Base-by-base conservation (phyloP, 345 rosid genomes). In the Atalantia buxifolia region DNA sequence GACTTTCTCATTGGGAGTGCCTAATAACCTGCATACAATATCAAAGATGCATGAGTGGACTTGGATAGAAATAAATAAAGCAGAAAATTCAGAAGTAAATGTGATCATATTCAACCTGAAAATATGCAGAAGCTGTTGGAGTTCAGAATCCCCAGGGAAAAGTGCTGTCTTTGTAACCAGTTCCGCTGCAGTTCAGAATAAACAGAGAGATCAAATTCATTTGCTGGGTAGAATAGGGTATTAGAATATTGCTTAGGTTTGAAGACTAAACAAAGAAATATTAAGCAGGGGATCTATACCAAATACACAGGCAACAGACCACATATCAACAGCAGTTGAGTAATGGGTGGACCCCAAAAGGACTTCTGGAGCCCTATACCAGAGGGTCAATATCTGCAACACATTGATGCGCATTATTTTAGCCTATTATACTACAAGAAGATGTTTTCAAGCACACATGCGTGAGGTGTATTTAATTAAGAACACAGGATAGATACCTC, bases 311-410 rank as follows among this genome's bases (percentile, higher is more conserved):
- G 89, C 97, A 53, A 96, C 99, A 69, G 97, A 96, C 98, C 98
- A 96, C 84, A 94, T 88, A 80, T 94, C 99, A 24, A 96, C 98
- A 22, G 97, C 97, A 57, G 97, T 92, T 77, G 99, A 96, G 88
- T 96, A 96, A 82, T 94, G 98, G 24, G 97, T 96, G 21, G 95
- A 90, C 13, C 98, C 99, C 79, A 96, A 70, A 69, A 96, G 97
- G 81, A 96, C 98, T 78, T 96, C 99, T 10, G 99, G 99, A 76
- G 99, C 92, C 88, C 99, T 89, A 71, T 95, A 93, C 99, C 99
- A 95, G 6, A 95, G 88, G 24, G 99, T 95, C 80, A 95, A 84
- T 70, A 95, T 95, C 99, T 92, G 88, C 56, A 77, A 77, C 71
- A 48, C 12, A 4, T 73, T 8, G 38, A 27, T 30, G 22, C 14